Evolutionary conservation across 371 early-diverging fungal species (phyloP).

Genomic region (Mucor sp.): DNA sequence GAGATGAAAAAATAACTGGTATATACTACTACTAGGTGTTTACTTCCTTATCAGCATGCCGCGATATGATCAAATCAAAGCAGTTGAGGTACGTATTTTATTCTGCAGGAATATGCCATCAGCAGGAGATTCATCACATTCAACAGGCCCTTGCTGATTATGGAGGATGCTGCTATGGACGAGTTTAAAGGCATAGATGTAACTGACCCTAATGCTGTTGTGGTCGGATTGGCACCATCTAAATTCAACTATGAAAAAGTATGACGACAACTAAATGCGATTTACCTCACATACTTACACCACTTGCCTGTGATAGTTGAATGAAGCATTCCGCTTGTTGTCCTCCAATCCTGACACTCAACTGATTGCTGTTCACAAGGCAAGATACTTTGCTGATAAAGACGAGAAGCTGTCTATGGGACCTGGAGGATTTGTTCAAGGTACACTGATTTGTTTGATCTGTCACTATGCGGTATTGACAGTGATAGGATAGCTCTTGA

Average conservation of each 20-base stretch:
- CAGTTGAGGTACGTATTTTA: slow-evolving; percentile 52
- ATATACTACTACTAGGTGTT: slow-evolving; percentile 70
- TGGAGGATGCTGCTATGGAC: slow-evolving; percentile 72
- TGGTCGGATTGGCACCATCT: slow-evolving; percentile 81
- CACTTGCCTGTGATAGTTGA: slow-evolving; percentile 44
- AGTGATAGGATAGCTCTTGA: slow-evolving; percentile 60
- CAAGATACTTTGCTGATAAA: slow-evolving; percentile 70
- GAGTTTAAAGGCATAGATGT: slow-evolving; percentile 68
- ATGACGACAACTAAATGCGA: too few relatives aligned
- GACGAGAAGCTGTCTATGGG: slow-evolving; percentile 72
- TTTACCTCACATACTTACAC: not conserved
- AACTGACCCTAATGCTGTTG: slow-evolving; percentile 71
- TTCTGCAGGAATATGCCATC: not conserved
- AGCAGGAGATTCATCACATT: not conserved
- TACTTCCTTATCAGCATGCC: slow-evolving; percentile 79
- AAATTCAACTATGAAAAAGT: slow-evolving; percentile 73
- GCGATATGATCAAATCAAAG: slow-evolving; percentile 55
- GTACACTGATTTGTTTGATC: slow-evolving; percentile 10
- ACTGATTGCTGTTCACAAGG: slow-evolving; percentile 82
- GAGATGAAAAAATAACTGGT: not conserved
- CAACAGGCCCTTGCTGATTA: slow-evolving; percentile 69
- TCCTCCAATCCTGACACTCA: slow-evolving; percentile 31
- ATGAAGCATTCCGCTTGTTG: slow-evolving; percentile 69
- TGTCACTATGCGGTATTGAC: not conserved
- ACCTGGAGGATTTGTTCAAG: slow-evolving; percentile 84